Percentiles rank a stretch among this genome's conserved stretches.
Conservation (phyloP, 441 rosid species). For the Lepidium campestre region DNA sequence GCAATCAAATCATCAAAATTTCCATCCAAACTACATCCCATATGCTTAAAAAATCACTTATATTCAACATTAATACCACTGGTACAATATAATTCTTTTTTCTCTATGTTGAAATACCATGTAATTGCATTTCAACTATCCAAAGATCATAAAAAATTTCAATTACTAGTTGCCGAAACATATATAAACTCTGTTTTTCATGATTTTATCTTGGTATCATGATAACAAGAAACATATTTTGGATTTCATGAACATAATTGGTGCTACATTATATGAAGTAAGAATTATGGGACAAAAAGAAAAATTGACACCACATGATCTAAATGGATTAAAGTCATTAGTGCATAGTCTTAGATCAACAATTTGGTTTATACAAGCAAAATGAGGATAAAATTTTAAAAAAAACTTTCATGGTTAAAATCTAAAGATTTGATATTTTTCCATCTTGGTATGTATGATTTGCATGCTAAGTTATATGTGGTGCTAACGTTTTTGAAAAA, state of each 20-base stretch:
- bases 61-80: neutral
- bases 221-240: neutral
- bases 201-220: neutral
- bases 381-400: neutral
- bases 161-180: neutral
- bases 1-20: no score
- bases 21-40: neutral
- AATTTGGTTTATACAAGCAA: neutral
- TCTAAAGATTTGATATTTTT: neutral
- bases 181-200: neutral
- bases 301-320: neutral
- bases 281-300: neutral
- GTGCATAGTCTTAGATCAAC: neutral
- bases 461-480: neutral
- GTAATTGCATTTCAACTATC: neutral
- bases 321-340: neutral
- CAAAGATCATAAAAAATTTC: neutral
- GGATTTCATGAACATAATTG: neutral
- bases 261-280: neutral
- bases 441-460: neutral
- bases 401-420: neutral
- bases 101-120: neutral
- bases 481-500: neutral
- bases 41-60: neutral
- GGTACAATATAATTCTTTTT: neutral